Base-by-base conservation (phyloP, 140 eudicot genomes). In the Ambrosia hybrid region DNA sequence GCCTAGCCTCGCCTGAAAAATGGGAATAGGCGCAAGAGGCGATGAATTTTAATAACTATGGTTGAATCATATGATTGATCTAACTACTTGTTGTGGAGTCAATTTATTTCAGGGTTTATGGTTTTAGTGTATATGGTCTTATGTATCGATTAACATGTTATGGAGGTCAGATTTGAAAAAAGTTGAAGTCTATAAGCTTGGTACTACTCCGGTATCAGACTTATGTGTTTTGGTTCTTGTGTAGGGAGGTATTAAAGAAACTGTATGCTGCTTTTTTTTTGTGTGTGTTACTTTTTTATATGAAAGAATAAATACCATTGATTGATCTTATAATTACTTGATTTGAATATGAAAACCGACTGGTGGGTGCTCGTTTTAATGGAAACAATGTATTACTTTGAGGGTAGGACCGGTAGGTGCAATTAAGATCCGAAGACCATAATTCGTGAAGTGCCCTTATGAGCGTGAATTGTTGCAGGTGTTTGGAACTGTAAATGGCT, bases 311-410 rank as follows among this genome's bases (percentile, higher is more conserved):
- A 61, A 11, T 61, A 16, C 10, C 2, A 34, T 58, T 1, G 10
- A 61, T 9, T 1, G 46, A 11, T n/a, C 4, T 21, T 61, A 0
- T 61, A 6, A 34, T 34, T 36, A 36, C n/a, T 4, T 12, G 10
- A 61, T 34, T 16, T 61, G 67, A 61, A 13, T 36, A 13, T 36
- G 67, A 61, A 36, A 61, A n/a, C 10, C 10, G 1, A 61, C 65
- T 58, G 8, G 15, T 30, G 65, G 34, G 0, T 13, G 2, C n/a
- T 26, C n/a, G n/a, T 52, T n/a, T 6, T 52, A 52, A n/a, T 36
- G 61, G 63, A 36, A 53, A 55, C 5, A 15, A 30, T 45, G 9
- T 58, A 48, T 58, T 43, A 45, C 57, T 57, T n/a, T 33, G 76
- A 72, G 69, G 48, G 9, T 6, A 41, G 46, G 9, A 1, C 30